A percentile compares a stretch with the other conserved stretches of the same genome.
These are phyloP conservation scores for Colletotrichum sp. DNA, from an alignment of 2,329 filamentous ascomycete species.

Conservation along the genomic window DNA sequence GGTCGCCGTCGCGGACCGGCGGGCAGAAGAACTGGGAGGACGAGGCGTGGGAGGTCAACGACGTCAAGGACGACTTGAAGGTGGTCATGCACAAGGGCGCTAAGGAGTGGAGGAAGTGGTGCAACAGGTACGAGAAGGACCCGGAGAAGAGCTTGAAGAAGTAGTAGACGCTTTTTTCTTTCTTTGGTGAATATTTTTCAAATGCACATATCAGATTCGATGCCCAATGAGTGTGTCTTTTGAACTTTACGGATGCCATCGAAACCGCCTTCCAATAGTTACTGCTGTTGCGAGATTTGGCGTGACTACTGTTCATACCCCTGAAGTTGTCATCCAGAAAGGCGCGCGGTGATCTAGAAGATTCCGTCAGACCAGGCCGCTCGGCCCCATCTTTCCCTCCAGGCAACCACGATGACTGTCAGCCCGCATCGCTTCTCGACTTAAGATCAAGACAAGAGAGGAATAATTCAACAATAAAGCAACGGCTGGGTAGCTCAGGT, in stretches of 20 bases:
- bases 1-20: not conserved
- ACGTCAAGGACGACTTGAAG: slow-evolving; percentile 13
- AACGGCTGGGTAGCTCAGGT: not conserved
- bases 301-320: not conserved
- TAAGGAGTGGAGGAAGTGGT: slow-evolving; percentile 19
- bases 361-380: not conserved
- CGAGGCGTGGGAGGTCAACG: slow-evolving; percentile 13
- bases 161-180: not conserved
- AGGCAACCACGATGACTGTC: not conserved
- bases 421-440: not conserved
- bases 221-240: too few species aligned
- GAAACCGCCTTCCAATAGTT: too few species aligned
- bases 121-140: slow-evolving; percentile 10
- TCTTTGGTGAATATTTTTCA: not conserved
- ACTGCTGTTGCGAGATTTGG: too few species aligned
- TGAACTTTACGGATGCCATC: too few species aligned
- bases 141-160: slow-evolving; percentile 16
- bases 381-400: not conserved
- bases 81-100: slow-evolving; percentile 17
- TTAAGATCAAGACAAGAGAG: not conserved
- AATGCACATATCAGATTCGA: not conserved
- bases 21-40: slow-evolving; percentile 19
- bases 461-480: rapidly evolving
- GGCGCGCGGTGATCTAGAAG: not conserved
- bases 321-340: not conserved